A percentile compares a stretch with the other conserved stretches of the same genome.
phyloP scores from a whole-genome alignment of 1,284 basidiomycete species.

The Papiliotrema laurentii region DNA sequence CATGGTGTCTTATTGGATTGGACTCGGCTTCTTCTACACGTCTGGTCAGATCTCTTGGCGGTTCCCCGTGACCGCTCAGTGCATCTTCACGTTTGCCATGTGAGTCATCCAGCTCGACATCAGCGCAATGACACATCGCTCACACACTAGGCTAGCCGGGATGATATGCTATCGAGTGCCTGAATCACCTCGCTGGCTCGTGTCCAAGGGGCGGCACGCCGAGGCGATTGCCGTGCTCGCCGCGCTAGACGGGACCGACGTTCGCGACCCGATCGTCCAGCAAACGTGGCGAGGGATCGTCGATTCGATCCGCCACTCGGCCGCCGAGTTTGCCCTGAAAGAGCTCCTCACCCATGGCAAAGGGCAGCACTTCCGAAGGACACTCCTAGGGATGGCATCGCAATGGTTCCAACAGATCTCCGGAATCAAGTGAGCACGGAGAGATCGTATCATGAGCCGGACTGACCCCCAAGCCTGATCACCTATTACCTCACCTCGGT shows the following conservation, averaged over 20 bases:
- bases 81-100: conserved; percentile 22
- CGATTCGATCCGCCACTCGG: conserved; percentile 22
- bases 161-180: conserved; percentile 38
- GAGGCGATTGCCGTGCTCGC: conserved; percentile 49
- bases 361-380: conserved; percentile 49
- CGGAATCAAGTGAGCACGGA: conserved; percentile 29
- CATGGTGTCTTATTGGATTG: conserved; percentile 39
- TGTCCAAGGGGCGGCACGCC: conserved; percentile 49
- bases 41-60: conserved; percentile 28
- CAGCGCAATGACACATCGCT: conserved; percentile 21
- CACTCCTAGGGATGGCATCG: conserved; percentile 41
- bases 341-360: conserved; percentile 42
- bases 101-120: neutral
- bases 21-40: conserved; percentile 46
- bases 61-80: conserved; percentile 49
- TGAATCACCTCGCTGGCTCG: conserved; percentile 54
- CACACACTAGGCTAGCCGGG: conserved; percentile 26
- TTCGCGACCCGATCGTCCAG: conserved; percentile 25
- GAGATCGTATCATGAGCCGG: neutral
- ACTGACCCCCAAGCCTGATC: conserved; percentile 26
- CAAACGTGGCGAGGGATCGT: conserved; percentile 29
- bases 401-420: conserved; percentile 50
- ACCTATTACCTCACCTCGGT: conserved; percentile 36
- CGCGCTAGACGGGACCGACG: conserved; percentile 30
- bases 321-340: conserved; percentile 15